These are phyloP conservation scores for Zygosaccharomyces lentus DNA, from an alignment of 805 yeast genomes.

Conservation along the genomic window DNA sequence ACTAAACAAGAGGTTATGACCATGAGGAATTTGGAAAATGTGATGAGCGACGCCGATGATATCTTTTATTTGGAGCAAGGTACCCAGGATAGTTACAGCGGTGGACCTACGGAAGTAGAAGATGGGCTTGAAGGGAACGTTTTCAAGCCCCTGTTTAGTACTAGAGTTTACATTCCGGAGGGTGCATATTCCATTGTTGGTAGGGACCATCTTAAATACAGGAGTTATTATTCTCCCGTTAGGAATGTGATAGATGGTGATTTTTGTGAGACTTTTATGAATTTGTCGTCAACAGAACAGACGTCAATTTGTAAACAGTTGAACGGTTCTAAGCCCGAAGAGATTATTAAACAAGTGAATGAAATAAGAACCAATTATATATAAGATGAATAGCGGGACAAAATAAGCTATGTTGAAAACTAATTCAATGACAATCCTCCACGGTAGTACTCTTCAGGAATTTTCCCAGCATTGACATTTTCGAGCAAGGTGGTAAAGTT, in stretches of 20 bases:
- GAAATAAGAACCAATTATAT: slow-evolving; percentile 31
- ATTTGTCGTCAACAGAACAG: slow-evolving; percentile 23
- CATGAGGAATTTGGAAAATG: slow-evolving; percentile 50
- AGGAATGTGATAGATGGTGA: slow-evolving; percentile 86
- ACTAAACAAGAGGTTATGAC: slow-evolving; percentile 59
- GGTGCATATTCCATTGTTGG: slow-evolving; percentile 46
- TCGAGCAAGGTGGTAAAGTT: slow-evolving; percentile 65
- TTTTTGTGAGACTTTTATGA: slow-evolving; percentile 55
- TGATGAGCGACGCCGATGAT: slow-evolving; percentile 35
- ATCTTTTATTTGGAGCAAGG: slow-evolving; percentile 14
- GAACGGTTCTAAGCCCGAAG: slow-evolving; percentile 36
- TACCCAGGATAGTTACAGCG: slow-evolving; percentile 2
- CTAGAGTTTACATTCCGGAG: slow-evolving; percentile 14
- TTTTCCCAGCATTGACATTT: slow-evolving; percentile 45
- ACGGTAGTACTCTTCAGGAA: slow-evolving; percentile 56
- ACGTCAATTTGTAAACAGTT: slow-evolving; percentile 30
- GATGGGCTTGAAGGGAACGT: slow-evolving; percentile 26
- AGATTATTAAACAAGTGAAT: slow-evolving; percentile 19
- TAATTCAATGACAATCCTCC: slow-evolving; percentile 33
- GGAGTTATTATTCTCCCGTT: slow-evolving; percentile 80
- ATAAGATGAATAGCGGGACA: slow-evolving; percentile 7
- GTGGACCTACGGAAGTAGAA: slow-evolving; percentile 2
- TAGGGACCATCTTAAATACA: slow-evolving; percentile 59
- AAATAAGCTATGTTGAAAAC: slow-evolving; percentile 3
- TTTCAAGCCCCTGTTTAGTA: slow-evolving; percentile 8